A percentile compares a stretch with the other conserved stretches of the same genome.
Conservation (phyloP, 306 rosid species). For the Hippophae tibetana region DNA sequence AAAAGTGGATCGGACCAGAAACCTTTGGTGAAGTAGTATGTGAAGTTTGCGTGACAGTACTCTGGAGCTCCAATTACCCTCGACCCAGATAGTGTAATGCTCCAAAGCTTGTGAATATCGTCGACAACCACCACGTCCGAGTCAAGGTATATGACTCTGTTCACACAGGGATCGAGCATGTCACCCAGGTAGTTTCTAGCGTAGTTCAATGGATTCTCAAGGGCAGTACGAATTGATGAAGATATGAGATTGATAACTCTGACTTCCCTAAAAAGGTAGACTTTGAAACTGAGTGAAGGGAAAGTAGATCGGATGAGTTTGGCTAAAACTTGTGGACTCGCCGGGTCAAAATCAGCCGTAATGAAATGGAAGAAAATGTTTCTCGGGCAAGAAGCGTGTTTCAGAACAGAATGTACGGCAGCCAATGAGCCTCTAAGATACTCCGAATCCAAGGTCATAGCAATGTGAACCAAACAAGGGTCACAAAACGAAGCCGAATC, state of each 20-base stretch:
- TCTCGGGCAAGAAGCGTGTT: constrained; percentile 77
- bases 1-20: no score
- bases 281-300: constrained; percentile 69
- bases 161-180: constrained; percentile 52
- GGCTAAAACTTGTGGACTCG: constrained; percentile 44
- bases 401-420: constrained; percentile 67
- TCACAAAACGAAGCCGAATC: constrained; percentile 34
- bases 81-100: constrained; percentile 28
- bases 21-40: no score
- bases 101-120: constrained; percentile 69
- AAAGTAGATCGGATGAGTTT: constrained; percentile 59
- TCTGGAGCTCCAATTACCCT: constrained; percentile 5
- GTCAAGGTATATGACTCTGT: constrained; percentile 68
- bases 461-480: constrained; percentile 61
- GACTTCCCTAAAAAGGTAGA: constrained; percentile 67
- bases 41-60: no score
- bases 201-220: constrained; percentile 79
- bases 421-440: constrained; percentile 76
- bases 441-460: constrained; percentile 76
- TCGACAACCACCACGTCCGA: constrained; percentile 64
- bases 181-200: constrained; percentile 78
- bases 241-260: constrained; percentile 65
- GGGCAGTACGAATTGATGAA: constrained; percentile 53
- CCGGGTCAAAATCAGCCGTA: constrained; percentile 79
- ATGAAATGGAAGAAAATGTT: constrained; percentile 71